Conservation (phyloP, 208 protist genomes). For the Endotrypanum monterogeii region DNA sequence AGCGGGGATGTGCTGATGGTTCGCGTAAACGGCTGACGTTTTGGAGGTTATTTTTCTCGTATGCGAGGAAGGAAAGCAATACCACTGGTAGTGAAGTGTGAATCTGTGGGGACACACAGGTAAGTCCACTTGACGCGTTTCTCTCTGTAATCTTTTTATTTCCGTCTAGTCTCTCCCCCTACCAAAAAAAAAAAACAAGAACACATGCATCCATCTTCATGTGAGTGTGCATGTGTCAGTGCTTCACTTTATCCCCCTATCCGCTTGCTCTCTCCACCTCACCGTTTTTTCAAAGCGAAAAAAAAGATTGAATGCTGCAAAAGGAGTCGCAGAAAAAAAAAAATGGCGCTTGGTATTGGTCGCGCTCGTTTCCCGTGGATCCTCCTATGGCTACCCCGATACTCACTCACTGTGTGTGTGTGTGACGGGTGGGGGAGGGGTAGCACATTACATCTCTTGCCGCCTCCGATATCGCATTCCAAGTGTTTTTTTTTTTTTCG, state of each 20-base stretch:
- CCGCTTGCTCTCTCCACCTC: too few species aligned
- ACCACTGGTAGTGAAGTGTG: slow-evolving; percentile 5
- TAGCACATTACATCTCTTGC: neutral
- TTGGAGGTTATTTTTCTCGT: neutral
- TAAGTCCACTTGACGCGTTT: neutral
- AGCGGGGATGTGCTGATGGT: slow-evolving; percentile 72
- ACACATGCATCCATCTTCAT: too few species aligned
- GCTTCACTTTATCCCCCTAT: too few species aligned
- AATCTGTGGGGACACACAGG: neutral
- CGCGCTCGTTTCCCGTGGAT: neutral
- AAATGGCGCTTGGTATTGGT: too few species aligned
- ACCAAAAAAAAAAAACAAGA: neutral
- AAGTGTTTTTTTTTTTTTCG: too few species aligned
- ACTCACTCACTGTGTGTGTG: neutral
- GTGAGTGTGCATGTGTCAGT: too few species aligned
- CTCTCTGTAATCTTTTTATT: neutral
- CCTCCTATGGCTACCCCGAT: neutral
- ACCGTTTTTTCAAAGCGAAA: too few species aligned
- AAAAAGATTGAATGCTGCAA: too few species aligned
- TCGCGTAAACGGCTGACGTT: slow-evolving; percentile 34
- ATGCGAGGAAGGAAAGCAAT: neutral
- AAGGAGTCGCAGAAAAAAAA: too few species aligned
- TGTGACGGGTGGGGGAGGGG: neutral
- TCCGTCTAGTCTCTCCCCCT: neutral
- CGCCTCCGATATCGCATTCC: neutral